These are phyloP conservation scores for Penstemon barbatus DNA, from an alignment of 257 asterid genomes.

Conservation along the genomic window DNA sequence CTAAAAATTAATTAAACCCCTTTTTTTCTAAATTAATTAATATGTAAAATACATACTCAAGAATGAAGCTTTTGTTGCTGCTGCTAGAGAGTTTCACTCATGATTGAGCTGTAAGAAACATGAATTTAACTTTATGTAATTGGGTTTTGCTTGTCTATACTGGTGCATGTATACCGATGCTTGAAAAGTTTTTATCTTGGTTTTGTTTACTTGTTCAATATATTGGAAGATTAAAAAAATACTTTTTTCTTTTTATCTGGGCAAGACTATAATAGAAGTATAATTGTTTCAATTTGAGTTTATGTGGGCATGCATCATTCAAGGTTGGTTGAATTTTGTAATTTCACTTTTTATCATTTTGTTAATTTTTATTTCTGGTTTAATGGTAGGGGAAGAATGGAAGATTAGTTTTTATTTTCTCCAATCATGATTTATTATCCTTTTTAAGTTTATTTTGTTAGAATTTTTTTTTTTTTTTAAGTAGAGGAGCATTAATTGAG, in stretches of 20 bases:
- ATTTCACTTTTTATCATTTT: conserved; percentile 4
- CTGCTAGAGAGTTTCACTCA: too few relatives aligned
- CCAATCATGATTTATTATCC: too few relatives aligned
- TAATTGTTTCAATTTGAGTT: conserved; percentile 19
- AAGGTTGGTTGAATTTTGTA: neutral
- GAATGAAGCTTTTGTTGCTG: too few relatives aligned
- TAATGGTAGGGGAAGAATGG: neutral
- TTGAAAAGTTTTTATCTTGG: conserved; percentile 32
- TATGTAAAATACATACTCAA: too few relatives aligned
- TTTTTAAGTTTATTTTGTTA: too few relatives aligned
- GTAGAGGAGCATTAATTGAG: too few relatives aligned
- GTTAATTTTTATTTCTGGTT: conserved; percentile 9
- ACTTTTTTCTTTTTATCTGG: neutral
- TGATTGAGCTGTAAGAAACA: conserved; percentile 36
- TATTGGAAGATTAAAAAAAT: neutral
- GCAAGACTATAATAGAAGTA: conserved; percentile 18
- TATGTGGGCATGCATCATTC: conserved; percentile 36
- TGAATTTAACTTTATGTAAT: neutral
- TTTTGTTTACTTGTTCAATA: neutral
- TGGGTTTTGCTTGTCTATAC: conserved; percentile 10
- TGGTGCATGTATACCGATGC: conserved; percentile 4
- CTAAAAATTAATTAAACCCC: neutral
- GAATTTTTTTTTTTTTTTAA: too few relatives aligned
- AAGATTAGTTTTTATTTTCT: too few relatives aligned
- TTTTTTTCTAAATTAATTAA: too few relatives aligned